Conservation (phyloP, 257 asterid species). For the Voacanga thouarsii region DNA sequence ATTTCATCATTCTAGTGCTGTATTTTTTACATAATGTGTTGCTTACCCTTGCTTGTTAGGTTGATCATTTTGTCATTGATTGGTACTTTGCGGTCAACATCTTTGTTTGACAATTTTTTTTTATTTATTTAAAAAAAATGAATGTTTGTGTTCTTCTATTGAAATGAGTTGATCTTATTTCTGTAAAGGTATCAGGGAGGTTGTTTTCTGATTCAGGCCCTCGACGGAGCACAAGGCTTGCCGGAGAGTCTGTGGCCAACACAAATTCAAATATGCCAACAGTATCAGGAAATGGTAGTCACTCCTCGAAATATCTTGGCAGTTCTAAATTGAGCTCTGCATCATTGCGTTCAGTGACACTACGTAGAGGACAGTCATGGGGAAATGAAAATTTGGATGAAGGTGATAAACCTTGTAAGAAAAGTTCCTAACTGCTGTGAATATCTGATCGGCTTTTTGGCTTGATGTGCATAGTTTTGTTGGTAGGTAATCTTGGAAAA, state of each 20-base stretch:
- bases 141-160: conserved; percentile 2
- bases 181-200: conserved; percentile 86
- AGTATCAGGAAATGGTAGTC: conserved; percentile 68
- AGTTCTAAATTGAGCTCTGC: conserved; percentile 55
- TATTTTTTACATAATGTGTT: not conserved
- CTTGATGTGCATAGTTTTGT: not conserved
- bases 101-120: not conserved
- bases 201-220: conserved; percentile 90
- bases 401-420: conserved; percentile 48
- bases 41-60: not conserved
- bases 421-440: conserved; percentile 8
- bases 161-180: conserved; percentile 23
- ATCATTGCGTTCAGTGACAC: conserved; percentile 60
- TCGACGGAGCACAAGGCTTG: conserved; percentile 88
- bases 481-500: conserved; percentile 3
- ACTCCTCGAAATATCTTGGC: conserved; percentile 62
- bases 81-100: not conserved
- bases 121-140: too few relatives aligned
- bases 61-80: not conserved
- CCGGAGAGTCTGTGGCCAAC: conserved; percentile 65
- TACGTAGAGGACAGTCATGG: conserved; percentile 71
- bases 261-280: conserved; percentile 43
- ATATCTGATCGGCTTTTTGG: not conserved
- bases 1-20: not conserved
- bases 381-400: conserved; percentile 65